A percentile compares a stretch with the other conserved stretches of the same genome.
Conservation (phyloP, 768 basidiomycete genomes). For the Russula ochroleuca region DNA sequence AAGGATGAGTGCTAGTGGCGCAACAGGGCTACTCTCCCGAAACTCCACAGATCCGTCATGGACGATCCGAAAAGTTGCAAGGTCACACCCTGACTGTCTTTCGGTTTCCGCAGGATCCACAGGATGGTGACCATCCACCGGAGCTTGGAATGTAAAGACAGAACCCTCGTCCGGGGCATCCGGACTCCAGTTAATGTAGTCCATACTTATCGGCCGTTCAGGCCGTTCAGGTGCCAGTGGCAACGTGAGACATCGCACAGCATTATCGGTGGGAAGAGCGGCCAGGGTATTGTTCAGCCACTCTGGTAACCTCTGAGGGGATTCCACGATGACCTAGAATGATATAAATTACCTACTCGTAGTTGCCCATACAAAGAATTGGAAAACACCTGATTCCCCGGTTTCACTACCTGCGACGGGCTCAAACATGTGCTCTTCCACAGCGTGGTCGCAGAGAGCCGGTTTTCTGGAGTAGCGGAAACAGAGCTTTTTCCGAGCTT, state of each 20-base stretch:
- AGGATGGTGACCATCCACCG: not conserved
- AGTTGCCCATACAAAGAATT: not conserved
- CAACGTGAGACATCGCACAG: conserved; percentile 41
- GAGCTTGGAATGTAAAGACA: conserved; percentile 24
- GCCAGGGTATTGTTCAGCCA: conserved; percentile 57
- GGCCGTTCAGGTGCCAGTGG: conserved; percentile 10
- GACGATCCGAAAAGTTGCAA: not conserved
- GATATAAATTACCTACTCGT: conserved; percentile 1
- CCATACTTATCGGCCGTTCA: not conserved
- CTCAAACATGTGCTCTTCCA: not conserved
- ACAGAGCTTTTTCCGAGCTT: conserved; percentile 38
- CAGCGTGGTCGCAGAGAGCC: not conserved
- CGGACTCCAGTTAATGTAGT: not conserved
- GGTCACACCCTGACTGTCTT: not conserved
- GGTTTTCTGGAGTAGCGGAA: not conserved
- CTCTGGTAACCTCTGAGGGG: conserved; percentile 40
- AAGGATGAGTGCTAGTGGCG: not conserved
- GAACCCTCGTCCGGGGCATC: conserved; percentile 13
- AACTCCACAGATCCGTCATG: not conserved
- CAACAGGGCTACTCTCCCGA: not conserved
- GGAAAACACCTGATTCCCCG: conserved; percentile 32
- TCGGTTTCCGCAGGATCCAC: not conserved
- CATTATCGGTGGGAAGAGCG: conserved; percentile 44
- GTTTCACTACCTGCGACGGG: conserved; percentile 39
- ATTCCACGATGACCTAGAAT: conserved; percentile 16